phyloP scores from a whole-genome alignment of 768 basidiomycete genomes.

The Pleurotus salmoneostramineus region DNA sequence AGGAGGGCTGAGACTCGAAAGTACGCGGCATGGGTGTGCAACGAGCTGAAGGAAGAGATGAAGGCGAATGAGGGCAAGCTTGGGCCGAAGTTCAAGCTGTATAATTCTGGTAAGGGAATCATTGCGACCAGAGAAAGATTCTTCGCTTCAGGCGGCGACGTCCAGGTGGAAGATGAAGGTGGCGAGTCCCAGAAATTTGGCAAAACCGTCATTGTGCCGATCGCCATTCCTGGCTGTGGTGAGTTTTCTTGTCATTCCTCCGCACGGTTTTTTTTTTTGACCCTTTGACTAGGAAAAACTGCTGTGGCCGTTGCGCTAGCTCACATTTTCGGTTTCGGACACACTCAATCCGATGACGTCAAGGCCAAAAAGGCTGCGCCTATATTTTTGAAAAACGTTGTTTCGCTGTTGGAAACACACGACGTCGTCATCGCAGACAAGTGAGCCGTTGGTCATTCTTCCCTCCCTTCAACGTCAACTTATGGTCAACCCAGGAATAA shows the following conservation, averaged over 20 bases:
- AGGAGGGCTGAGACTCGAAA: constrained; percentile 70
- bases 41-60: constrained; percentile 54
- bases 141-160: constrained; percentile 39
- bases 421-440: constrained; percentile 92
- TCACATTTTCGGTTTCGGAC: constrained; percentile 81
- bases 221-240: constrained; percentile 95
- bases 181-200: constrained; percentile 30
- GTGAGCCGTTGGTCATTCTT: constrained; percentile 36
- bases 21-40: constrained; percentile 82
- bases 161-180: neutral
- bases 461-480: neutral
- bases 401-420: constrained; percentile 49
- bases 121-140: constrained; percentile 80
- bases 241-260: constrained; percentile 21
- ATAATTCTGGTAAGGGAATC: constrained; percentile 74
- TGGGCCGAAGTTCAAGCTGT: constrained; percentile 56
- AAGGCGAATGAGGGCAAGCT: constrained; percentile 27
- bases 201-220: constrained; percentile 83
- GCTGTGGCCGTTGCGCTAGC: constrained; percentile 73
- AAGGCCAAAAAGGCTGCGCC: constrained; percentile 69
- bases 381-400: constrained; percentile 70
- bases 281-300: constrained; percentile 71
- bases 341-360: constrained; percentile 93
- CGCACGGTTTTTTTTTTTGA: constrained; percentile 12
- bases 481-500: constrained; percentile 61